Conservation (phyloP, 208 protist genomes). For the Willaertia magna region DNA sequence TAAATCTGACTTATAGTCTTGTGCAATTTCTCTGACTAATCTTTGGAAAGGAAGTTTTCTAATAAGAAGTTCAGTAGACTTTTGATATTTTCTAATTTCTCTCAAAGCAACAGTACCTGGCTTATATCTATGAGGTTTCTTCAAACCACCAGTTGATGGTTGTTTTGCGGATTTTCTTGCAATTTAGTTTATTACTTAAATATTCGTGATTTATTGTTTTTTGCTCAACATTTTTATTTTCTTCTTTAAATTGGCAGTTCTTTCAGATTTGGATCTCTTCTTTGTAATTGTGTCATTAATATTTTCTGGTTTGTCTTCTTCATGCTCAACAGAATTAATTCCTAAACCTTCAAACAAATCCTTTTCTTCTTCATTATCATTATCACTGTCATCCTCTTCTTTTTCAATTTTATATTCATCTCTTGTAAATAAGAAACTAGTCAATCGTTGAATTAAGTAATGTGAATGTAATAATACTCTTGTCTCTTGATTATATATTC, state of each 20-base stretch:
- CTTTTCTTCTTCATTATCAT: not conserved
- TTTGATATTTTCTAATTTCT: constrained; percentile 97
- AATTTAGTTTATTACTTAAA: constrained; percentile 53
- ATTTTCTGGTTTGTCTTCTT: not conserved
- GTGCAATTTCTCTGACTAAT: constrained; percentile 95
- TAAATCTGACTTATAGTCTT: constrained; percentile 71
- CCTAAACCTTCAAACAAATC: not conserved
- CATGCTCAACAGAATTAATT: not conserved
- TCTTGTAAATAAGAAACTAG: not conserved
- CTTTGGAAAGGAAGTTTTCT: constrained; percentile 96
- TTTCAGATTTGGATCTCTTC: no score
- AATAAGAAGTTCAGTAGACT: constrained; percentile 94
- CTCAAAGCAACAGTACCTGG: constrained; percentile 96
- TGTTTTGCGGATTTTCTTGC: constrained; percentile 65
- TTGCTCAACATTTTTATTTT: not conserved
- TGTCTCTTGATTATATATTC: not conserved
- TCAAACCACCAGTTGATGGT: constrained; percentile 52
- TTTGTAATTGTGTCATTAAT: not conserved
- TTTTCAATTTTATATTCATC: not conserved
- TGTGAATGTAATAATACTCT: not conserved
- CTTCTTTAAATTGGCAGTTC: no score
- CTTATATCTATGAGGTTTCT: constrained; percentile 91
- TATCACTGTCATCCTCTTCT: not conserved
- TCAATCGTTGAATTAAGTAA: not conserved
- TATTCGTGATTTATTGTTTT: not conserved